Percentiles rank a stretch among this genome's conserved stretches.
These are phyloP conservation scores for Kodamaea derodonti DNA, from an alignment of 1,139 yeast species.

Conservation along the genomic window DNA sequence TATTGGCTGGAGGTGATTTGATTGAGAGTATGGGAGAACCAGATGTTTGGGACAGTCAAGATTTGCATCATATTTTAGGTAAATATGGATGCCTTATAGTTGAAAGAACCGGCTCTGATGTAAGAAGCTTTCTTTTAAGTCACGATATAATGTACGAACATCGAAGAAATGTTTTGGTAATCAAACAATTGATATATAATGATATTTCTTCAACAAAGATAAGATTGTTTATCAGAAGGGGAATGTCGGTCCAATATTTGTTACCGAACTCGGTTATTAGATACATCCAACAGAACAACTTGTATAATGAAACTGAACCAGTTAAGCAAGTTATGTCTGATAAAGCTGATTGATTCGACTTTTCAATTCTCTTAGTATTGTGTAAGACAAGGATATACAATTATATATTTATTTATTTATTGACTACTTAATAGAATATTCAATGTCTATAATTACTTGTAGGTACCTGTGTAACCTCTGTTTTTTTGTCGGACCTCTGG, in stretches of 20 bases:
- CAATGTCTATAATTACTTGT: too few species aligned
- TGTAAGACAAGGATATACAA: too few species aligned
- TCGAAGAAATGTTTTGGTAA: slow-evolving; percentile 86
- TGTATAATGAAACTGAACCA: slow-evolving; percentile 88
- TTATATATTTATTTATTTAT: too few species aligned
- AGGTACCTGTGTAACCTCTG: too few species aligned
- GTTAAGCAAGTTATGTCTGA: slow-evolving; percentile 83
- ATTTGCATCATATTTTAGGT: slow-evolving; percentile 91
- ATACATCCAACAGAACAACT: slow-evolving; percentile 86
- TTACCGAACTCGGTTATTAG: slow-evolving; percentile 93
- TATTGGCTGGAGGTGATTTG: slow-evolving; percentile 95
- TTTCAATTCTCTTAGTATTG: not conserved
- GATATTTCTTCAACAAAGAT: slow-evolving; percentile 96
- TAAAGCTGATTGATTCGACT: slow-evolving; percentile 30
- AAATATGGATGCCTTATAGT: slow-evolving; percentile 94
- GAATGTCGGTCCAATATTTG: slow-evolving; percentile 94
- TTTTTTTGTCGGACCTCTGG: too few species aligned
- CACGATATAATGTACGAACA: slow-evolving; percentile 98
- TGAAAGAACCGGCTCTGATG: slow-evolving; percentile 96
- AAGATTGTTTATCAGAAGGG: slow-evolving; percentile 83
- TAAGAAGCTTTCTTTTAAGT: slow-evolving; percentile 80
- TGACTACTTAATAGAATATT: too few species aligned
- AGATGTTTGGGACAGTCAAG: slow-evolving; percentile 97
- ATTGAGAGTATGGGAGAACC: slow-evolving; percentile 99
- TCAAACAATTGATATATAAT: slow-evolving; percentile 91